Base-by-base conservation (phyloP, 2,329 filamentous ascomycete species). In the Trichoderma koningiopsis region DNA sequence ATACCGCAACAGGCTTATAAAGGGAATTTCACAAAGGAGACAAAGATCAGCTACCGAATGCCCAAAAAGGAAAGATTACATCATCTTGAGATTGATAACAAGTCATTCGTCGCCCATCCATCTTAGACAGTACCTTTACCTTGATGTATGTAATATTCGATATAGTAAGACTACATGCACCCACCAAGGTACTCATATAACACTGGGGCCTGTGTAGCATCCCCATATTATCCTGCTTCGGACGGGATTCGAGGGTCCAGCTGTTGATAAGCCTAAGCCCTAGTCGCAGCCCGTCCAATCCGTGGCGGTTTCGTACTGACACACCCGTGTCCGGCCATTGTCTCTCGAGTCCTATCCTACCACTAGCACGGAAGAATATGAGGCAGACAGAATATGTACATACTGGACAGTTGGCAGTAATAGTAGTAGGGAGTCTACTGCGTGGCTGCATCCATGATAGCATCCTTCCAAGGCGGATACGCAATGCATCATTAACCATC, bases 211-310 rank as follows among this genome's bases (percentile, higher is more conserved):
- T 43, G 16, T 43, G 14, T 43, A n/a, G 40, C 33, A 35, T 35
- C 33, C 33, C 33, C 33, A 14, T 35, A 35, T 35, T 11, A 35
- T 35, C 13, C 13, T 35, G 11, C 33, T 11, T 35, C 4, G 11
- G 33, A 24, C 10, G 47, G 47, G 47, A 22, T 24, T 22, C 47
- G 47, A 49, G 47, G 47, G 47, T 47, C 6, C 43, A 31, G 27
- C 47, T 43, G 43, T 52, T 31, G 59, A 62, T 52, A 62, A 62
- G 59, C 43, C 40, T 52, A 52, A 62, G 52, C 27, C 59, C 59
- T 52, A 62, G 29, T 31, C 6, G 40, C 49, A 16, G 47, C n/a
- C 37, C 24, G 19, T 61, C 27, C 40, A 61, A 61, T 40, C 10
- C 8, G 58, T 47, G 43, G 58, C 37, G 24, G 58, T 31, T 40